These are phyloP conservation scores for Syzygium aromaticum DNA, from an alignment of 345 rosid species.

Conservation along the genomic window DNA sequence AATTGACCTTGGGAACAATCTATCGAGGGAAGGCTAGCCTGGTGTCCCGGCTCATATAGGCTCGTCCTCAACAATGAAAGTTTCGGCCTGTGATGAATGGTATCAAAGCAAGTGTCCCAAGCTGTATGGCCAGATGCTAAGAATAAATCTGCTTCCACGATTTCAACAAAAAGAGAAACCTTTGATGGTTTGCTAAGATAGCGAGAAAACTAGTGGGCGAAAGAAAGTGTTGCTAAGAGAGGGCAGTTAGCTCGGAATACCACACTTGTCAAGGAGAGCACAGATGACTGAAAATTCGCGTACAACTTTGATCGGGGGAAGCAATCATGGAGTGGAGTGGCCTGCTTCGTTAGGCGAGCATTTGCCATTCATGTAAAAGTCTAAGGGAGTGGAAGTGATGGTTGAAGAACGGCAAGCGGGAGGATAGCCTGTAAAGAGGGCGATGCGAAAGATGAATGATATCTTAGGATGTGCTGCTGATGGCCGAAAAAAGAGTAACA, in stretches of 20 bases:
- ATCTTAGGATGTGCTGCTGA: not conserved
- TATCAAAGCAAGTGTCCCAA: not conserved
- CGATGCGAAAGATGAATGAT: not conserved
- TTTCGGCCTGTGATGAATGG: not conserved
- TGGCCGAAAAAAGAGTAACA: not conserved
- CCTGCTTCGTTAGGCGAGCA: not conserved
- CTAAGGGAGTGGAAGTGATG: not conserved
- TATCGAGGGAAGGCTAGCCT: not conserved
- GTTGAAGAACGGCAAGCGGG: not conserved
- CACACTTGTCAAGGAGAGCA: not conserved
- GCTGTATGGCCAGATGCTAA: not conserved
- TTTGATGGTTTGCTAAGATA: not conserved
- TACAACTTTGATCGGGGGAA: too few species aligned
- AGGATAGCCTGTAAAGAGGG: not conserved
- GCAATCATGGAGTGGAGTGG: not conserved
- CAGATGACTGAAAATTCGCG: not conserved
- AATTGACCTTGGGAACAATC: not conserved
- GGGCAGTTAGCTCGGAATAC: not conserved
- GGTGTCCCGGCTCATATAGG: not conserved
- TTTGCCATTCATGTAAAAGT: not conserved
- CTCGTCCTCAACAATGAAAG: not conserved
- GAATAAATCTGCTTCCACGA: not conserved
- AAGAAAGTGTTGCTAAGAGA: not conserved
- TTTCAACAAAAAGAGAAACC: not conserved
- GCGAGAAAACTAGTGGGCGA: not conserved